Evolutionary conservation across 2,329 filamentous ascomycete genomes (phyloP).

Genomic region (Bertia moriformis): DNA sequence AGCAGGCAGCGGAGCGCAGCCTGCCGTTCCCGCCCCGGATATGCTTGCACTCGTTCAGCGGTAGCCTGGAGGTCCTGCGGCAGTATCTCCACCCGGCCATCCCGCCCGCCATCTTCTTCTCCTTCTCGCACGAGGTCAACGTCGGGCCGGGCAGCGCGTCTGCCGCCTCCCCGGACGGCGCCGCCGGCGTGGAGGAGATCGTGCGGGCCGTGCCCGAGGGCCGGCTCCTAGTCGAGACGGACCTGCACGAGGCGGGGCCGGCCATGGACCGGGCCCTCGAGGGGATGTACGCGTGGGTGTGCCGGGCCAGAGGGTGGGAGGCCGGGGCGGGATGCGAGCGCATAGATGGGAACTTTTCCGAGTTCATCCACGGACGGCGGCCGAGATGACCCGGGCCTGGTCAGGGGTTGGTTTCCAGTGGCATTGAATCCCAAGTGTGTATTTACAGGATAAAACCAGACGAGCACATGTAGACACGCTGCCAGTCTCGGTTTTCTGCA

Average conservation of each 20-base stretch:
- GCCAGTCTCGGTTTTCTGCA: too few relatives aligned
- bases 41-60: slow-evolving; percentile 89
- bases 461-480: too few relatives aligned
- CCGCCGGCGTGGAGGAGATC: slow-evolving; percentile 42
- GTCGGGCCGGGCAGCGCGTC: slow-evolving; percentile 36
- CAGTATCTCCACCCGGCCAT: slow-evolving; percentile 64
- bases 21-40: slow-evolving; percentile 77
- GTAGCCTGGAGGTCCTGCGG: slow-evolving; percentile 56
- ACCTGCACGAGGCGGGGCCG: slow-evolving; percentile 69
- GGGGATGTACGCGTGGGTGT: slow-evolving; percentile 62
- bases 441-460: too few relatives aligned
- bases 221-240: slow-evolving; percentile 74
- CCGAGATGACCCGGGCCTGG: too few relatives aligned
- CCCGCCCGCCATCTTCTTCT: slow-evolving; percentile 70
- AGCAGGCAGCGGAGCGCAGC: slow-evolving; percentile 25
- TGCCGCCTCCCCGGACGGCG: slow-evolving; percentile 21
- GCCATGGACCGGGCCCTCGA: slow-evolving; percentile 68
- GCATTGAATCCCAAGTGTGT: too few relatives aligned
- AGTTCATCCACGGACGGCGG: slow-evolving; percentile 64
- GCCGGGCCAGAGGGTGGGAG: slow-evolving; percentile 63
- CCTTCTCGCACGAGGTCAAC: slow-evolving; percentile 77
- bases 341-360: slow-evolving; percentile 62
- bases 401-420: too few relatives aligned
- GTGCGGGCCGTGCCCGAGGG: slow-evolving; percentile 64
- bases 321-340: slow-evolving; percentile 55